Conservation (phyloP, 495 filamentous ascomycete genomes). For the Penicillium silybi region DNA sequence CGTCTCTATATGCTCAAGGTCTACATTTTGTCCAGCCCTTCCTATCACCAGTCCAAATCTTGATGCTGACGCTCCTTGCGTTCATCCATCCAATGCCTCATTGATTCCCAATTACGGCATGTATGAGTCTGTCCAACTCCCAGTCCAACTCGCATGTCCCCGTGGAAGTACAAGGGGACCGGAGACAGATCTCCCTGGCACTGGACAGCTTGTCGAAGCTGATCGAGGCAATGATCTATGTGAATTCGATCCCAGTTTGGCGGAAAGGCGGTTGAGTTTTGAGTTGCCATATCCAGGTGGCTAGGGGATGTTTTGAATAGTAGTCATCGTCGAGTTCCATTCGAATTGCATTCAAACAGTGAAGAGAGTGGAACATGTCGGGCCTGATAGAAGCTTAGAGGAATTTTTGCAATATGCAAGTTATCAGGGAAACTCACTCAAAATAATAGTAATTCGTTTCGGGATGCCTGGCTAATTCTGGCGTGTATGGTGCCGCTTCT, state of each 20-base stretch:
- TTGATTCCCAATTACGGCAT: background rate
- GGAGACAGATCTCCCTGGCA: constrained; percentile 1
- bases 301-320: background rate
- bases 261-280: background rate
- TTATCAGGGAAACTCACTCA: no score
- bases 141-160: background rate
- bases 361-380: background rate
- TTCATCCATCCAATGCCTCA: background rate
- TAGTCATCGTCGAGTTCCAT: background rate
- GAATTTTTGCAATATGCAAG: no score
- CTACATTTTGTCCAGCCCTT: no score
- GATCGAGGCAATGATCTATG: background rate
- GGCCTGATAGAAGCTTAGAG: background rate
- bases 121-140: constrained; percentile 1
- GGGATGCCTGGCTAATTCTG: background rate
- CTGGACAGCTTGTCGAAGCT: background rate
- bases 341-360: background rate
- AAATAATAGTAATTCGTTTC: background rate
- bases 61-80: background rate
- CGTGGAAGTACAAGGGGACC: background rate
- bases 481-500: background rate
- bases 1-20: no score
- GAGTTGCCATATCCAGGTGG: background rate
- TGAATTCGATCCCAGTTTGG: background rate
- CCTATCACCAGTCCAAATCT: no score